Conservation (phyloP, 75 land plant species). For the Azolla pinnata region DNA sequence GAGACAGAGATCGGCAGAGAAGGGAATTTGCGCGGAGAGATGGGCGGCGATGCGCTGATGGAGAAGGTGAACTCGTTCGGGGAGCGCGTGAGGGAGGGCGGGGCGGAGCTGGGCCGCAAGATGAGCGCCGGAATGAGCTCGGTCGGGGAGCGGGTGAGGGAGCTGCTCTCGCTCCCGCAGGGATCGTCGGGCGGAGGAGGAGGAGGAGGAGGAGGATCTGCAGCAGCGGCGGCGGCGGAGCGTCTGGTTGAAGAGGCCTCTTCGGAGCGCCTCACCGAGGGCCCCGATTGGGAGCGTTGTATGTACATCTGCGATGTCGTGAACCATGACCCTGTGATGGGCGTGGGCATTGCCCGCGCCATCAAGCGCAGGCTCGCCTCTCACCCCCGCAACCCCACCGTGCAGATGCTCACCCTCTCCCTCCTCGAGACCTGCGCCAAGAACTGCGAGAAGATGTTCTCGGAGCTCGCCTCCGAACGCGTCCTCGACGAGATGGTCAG, state of each 20-base stretch:
- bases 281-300: constrained; percentile 67
- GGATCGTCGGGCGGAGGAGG: constrained; percentile 63
- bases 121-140: constrained; percentile 31
- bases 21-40: too few species aligned
- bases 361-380: constrained; percentile 67
- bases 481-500: constrained; percentile 95
- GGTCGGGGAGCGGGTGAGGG: constrained; percentile 51
- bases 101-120: constrained; percentile 52
- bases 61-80: constrained; percentile 70
- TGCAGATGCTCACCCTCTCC: constrained; percentile 62
- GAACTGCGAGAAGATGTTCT: constrained; percentile 89
- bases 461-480: constrained; percentile 80
- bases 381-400: constrained; percentile 33
- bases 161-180: constrained; percentile 45
- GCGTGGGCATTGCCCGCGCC: constrained; percentile 57
- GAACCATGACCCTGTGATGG: constrained; percentile 53
- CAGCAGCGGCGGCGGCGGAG: not conserved
- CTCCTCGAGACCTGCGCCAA: constrained; percentile 78
- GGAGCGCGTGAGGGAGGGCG: constrained; percentile 59
- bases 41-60: constrained; percentile 25
- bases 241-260: constrained; percentile 2
- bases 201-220: not conserved
- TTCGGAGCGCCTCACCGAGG: constrained; percentile 46
- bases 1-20: too few species aligned
- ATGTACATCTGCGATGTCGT: constrained; percentile 77